Conservation (phyloP, 305 asterid genomes). For the Coffea humblotiana region DNA sequence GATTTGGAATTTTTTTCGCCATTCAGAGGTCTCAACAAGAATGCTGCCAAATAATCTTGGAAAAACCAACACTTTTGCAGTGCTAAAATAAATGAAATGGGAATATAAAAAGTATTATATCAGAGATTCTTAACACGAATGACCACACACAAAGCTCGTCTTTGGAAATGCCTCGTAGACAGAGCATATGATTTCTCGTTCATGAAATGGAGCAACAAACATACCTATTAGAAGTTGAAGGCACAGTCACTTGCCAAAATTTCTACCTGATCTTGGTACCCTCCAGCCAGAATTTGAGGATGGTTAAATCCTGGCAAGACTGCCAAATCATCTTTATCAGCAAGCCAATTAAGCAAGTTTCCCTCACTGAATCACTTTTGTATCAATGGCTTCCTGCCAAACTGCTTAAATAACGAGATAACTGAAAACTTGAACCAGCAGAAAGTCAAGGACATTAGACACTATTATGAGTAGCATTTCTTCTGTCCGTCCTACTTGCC, state of each 20-base stretch:
- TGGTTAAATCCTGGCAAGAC: background rate
- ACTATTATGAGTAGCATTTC: too few species aligned
- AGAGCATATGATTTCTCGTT: conserved; percentile 23
- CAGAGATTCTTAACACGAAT: conserved; percentile 31
- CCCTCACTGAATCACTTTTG: too few species aligned
- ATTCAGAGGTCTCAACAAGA: background rate
- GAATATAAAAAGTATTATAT: conserved; percentile 27
- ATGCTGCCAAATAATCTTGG: conserved; percentile 7
- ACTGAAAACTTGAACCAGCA: too few species aligned
- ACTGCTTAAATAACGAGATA: background rate
- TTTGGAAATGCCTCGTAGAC: conserved; percentile 29
- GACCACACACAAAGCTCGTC: conserved; percentile 22
- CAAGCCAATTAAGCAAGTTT: background rate
- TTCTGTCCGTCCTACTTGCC: too few species aligned
- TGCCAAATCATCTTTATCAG: background rate
- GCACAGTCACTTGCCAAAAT: background rate
- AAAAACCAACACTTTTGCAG: background rate
- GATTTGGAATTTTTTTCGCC: background rate
- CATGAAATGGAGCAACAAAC: background rate
- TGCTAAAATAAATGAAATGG: background rate
- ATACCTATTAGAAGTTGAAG: background rate
- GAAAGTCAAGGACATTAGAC: too few species aligned
- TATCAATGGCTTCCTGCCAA: background rate
- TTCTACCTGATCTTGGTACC: background rate
- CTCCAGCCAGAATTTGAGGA: background rate